Base-by-base conservation (phyloP, 306 rosid species). In the Cotoneaster glaucophyllus region DNA sequence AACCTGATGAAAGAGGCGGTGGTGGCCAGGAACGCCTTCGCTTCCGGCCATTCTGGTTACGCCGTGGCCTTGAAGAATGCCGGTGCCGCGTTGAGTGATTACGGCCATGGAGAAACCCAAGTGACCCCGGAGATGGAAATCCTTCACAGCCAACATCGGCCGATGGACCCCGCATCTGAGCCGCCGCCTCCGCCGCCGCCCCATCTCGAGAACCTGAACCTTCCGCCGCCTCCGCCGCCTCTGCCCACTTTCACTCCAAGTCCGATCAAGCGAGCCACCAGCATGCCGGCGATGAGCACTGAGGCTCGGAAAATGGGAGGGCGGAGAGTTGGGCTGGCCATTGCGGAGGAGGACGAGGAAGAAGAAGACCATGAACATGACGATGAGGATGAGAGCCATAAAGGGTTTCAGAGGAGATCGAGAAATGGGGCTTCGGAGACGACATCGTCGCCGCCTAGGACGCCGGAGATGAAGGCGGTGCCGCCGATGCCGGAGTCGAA, bases 31-130 rank as follows among this genome's bases (percentile, higher is more conserved):
- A 93, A 90, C 57, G 96, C 93, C 80, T 93, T 93, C 69, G 91
- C 98, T 59, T 82, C 98, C 13, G 95, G 89, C 41, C 96, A 93
- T 48, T 90, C 95, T 56, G 98, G 91, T 59, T 93, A 90, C 67
- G 69, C 89, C 29, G 72, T 87, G 72, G 85, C 91, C 4, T 79
- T 93, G 64, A 93, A 93, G 70, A 87, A 89, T 84, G 86, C 96
- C 70, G 98, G 98, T 34, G 96, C 98, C 68, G 98, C 98, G 10
- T 79, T 93, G 29, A 87, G 89, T 39, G 98, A 93, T 59, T 93
- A 87, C 67, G 93, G 85, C 64, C 96, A 80, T 26, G 98, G 98
- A 5, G 98, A 93, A 67, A 80, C 90, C 28, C 83, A 86, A 68
- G 76, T 67, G 17, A 74, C 74, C 11, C 84, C 77, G 19, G 77